phyloP scores from a whole-genome alignment of 1,284 basidiomycete species.

The Ceratorhiza oryzae-sativae region DNA sequence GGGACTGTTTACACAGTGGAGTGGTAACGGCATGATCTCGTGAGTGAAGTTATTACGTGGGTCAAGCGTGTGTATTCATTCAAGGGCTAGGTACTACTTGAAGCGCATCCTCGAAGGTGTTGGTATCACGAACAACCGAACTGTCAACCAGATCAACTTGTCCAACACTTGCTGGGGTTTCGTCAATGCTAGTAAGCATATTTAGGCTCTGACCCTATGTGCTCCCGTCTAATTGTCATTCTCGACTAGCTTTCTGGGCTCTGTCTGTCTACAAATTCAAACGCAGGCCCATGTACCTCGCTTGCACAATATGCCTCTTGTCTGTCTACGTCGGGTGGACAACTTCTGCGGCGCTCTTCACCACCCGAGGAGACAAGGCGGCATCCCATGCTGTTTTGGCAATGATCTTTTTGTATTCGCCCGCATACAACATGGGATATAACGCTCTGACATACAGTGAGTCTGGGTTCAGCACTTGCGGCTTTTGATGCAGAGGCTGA shows the following conservation, averaged over 20 bases:
- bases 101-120: constrained; percentile 58
- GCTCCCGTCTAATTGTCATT: neutral
- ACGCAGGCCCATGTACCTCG: constrained; percentile 60
- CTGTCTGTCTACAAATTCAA: constrained; percentile 59
- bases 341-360: constrained; percentile 59
- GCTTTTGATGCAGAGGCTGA: neutral
- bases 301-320: constrained; percentile 59
- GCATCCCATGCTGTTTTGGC: constrained; percentile 42
- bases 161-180: constrained; percentile 64
- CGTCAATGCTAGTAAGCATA: constrained; percentile 55
- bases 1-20: constrained; percentile 61
- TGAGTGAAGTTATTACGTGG: constrained; percentile 47
- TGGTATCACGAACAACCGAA: constrained; percentile 57
- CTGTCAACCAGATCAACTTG: constrained; percentile 63
- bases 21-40: constrained; percentile 63
- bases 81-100: constrained; percentile 55
- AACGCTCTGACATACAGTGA: constrained; percentile 60
- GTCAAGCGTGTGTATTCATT: neutral
- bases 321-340: constrained; percentile 63
- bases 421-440: constrained; percentile 59
- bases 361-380: constrained; percentile 49
- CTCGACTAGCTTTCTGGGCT: constrained; percentile 51
- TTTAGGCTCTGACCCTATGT: neutral
- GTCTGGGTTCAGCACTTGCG: constrained; percentile 40
- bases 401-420: constrained; percentile 62